A percentile compares a stretch with the other conserved stretches of the same genome.
Evolutionary conservation across 2,329 filamentous ascomycete species (phyloP).

Genomic region (Neonectria punicea): DNA sequence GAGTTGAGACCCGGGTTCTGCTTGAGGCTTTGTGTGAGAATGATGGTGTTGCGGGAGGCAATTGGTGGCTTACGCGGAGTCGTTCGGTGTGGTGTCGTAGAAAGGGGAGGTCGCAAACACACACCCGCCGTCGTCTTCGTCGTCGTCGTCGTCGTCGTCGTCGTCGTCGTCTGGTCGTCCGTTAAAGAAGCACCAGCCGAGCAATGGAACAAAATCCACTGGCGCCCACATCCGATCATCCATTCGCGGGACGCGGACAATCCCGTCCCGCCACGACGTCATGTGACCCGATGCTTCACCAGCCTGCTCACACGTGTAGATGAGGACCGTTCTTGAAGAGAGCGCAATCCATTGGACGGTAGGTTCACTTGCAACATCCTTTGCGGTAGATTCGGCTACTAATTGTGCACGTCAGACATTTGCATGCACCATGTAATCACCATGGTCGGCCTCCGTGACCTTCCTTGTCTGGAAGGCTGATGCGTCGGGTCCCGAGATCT

Average conservation of each 20-base stretch:
- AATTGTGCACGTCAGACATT: neutral
- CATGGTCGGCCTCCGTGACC: neutral
- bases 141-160: conserved; percentile 10
- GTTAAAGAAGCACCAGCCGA: conserved; percentile 11
- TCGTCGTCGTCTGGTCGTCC: conserved; percentile 3
- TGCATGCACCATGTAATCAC: neutral
- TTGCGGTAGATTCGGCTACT: neutral
- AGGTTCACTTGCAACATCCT: neutral
- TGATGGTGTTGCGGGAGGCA: neutral
- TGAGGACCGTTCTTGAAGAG: too few relatives aligned
- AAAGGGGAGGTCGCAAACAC: neutral
- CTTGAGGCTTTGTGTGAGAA: neutral
- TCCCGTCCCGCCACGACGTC: conserved; percentile 27
- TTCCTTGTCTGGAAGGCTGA: neutral
- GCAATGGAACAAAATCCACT: conserved; percentile 20
- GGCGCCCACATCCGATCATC: conserved; percentile 1
- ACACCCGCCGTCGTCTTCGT: conserved; percentile 10
- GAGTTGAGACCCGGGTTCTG: neutral
- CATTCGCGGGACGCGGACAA: conserved; percentile 18
- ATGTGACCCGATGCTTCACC: conserved; percentile 20
- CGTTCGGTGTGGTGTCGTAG: neutral
- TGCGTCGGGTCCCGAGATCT: neutral
- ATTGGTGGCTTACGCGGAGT: conserved; percentile 11
- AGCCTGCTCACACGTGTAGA: neutral
- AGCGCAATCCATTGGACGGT: neutral